phyloP scores from a whole-genome alignment of 176 grass and related monocot species.

The Melocanna baccifera region DNA sequence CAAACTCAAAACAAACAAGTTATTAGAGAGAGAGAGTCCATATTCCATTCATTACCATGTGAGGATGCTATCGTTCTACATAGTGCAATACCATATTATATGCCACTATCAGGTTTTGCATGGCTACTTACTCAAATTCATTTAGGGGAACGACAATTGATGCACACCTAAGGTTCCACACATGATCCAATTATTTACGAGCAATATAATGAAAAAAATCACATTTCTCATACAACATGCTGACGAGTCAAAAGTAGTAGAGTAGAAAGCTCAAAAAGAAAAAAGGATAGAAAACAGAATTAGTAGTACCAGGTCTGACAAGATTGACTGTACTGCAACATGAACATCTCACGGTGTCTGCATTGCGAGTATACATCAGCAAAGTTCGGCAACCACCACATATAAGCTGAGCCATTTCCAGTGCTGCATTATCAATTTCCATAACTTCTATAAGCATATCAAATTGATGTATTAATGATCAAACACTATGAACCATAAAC shows the following conservation, averaged over 20 bases:
- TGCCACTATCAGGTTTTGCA: background rate
- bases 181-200: background rate
- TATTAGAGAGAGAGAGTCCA: background rate
- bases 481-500: background rate
- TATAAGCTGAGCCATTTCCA: constrained; percentile 82
- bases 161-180: background rate
- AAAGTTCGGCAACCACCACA: constrained; percentile 84
- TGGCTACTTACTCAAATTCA: background rate
- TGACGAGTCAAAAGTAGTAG: background rate
- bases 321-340: constrained; percentile 86
- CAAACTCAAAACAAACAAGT: background rate
- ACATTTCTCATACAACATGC: background rate
- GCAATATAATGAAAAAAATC: background rate
- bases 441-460: constrained; percentile 13
- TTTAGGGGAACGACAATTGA: background rate
- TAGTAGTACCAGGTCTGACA: constrained; percentile 61
- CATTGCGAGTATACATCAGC: constrained; percentile 77
- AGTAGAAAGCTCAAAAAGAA: background rate
- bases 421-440: constrained; percentile 41
- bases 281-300: background rate
- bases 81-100: background rate
- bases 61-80: background rate
- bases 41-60: background rate
- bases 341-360: constrained; percentile 79
- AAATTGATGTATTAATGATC: background rate